These are phyloP conservation scores for Simplicillium aogashimaense DNA, from an alignment of 2,329 filamentous ascomycete genomes.

Conservation along the genomic window DNA sequence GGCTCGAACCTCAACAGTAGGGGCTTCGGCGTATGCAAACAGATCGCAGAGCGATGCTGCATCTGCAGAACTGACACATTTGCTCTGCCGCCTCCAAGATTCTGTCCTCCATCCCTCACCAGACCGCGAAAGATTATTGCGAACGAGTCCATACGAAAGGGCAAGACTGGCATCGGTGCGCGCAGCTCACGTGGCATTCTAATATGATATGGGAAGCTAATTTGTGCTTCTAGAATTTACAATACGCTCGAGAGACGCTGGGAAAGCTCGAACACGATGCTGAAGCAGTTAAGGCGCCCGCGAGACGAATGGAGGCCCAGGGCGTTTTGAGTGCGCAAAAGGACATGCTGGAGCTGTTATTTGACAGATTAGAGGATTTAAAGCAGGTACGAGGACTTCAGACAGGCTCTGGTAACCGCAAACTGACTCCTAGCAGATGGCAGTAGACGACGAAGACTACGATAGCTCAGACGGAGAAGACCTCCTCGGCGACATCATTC, in stretches of 20 bases:
- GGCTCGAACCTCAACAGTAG: conserved; percentile 1
- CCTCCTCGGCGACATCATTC: conserved; percentile 42
- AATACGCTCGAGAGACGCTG: conserved; percentile 59
- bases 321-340: conserved; percentile 54
- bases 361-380: conserved; percentile 58
- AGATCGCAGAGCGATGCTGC: conserved; percentile 13
- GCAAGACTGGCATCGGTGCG: conserved; percentile 27
- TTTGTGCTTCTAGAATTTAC: conserved; percentile 47
- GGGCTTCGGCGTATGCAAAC: neutral
- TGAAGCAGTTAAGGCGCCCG: conserved; percentile 44
- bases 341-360: conserved; percentile 54
- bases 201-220: conserved; percentile 32
- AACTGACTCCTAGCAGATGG: conserved; percentile 16
- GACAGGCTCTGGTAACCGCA: conserved; percentile 6
- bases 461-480: conserved; percentile 47
- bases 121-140: conserved; percentile 46
- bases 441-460: conserved; percentile 23
- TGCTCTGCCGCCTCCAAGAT: conserved; percentile 57
- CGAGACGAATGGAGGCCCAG: conserved; percentile 51
- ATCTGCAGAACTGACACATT: conserved; percentile 45
- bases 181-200: conserved; percentile 27
- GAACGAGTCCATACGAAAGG: conserved; percentile 56
- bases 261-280: conserved; percentile 62
- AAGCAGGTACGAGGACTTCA: conserved; percentile 39
- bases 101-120: conserved; percentile 52